These are phyloP conservation scores for Brassica incana DNA, from an alignment of 345 rosid genomes.

Conservation along the genomic window DNA sequence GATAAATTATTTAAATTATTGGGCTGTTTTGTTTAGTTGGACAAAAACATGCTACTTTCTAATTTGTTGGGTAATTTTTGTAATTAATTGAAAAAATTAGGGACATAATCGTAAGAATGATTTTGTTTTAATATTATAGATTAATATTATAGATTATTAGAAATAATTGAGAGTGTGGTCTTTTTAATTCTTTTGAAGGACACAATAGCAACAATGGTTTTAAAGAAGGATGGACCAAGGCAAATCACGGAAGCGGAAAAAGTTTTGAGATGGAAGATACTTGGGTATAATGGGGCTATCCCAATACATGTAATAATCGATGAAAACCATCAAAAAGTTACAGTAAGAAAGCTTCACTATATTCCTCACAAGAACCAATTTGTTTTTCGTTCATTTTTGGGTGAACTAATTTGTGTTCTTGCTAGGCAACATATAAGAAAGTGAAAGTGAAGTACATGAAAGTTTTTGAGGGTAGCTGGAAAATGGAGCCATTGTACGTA, in stretches of 20 bases:
- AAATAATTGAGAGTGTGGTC: not conserved
- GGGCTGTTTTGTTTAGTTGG: too few species aligned
- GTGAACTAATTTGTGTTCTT: not conserved
- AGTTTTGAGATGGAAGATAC: conserved; percentile 68
- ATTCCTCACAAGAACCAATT: not conserved
- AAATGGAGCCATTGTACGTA: conserved; percentile 58
- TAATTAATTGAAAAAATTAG: too few species aligned
- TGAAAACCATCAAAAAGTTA: conserved; percentile 61
- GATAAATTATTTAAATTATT: too few species aligned
- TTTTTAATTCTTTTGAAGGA: conserved; percentile 42
- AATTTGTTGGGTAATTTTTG: too few species aligned
- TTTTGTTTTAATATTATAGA: too few species aligned
- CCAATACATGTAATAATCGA: conserved; percentile 69
- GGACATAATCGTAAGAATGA: too few species aligned
- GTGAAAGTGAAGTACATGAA: conserved; percentile 64
- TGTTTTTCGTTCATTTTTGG: not conserved
- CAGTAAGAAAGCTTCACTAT: conserved; percentile 39
- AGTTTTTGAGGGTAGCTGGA: conserved; percentile 80
- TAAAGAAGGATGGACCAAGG: conserved; percentile 69
- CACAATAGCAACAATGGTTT: conserved; percentile 56
- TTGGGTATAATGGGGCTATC: conserved; percentile 67
- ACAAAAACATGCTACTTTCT: too few species aligned
- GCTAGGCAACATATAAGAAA: conserved; percentile 74
- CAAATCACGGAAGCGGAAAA: conserved; percentile 73
- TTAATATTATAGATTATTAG: too few species aligned